A percentile compares a stretch with the other conserved stretches of the same genome.
Evolutionary conservation across 2,329 filamentous ascomycete species (phyloP).

Genomic region (Metarhizium album): DNA sequence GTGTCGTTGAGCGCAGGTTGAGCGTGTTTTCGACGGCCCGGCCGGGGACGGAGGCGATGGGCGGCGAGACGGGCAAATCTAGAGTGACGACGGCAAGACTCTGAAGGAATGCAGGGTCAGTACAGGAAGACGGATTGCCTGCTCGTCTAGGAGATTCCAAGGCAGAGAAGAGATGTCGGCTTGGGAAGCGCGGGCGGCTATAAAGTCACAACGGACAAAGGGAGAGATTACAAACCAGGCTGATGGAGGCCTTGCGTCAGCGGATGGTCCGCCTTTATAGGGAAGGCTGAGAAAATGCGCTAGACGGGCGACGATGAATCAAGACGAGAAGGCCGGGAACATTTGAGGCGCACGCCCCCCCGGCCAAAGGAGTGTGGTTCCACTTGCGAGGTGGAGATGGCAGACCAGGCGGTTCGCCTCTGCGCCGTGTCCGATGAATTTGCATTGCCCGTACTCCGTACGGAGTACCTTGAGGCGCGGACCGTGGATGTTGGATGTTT

Average conservation of each 20-base stretch:
- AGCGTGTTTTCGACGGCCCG: neutral
- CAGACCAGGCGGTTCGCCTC: constrained; percentile 5
- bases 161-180: neutral
- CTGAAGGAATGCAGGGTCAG: neutral
- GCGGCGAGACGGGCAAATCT: too few species aligned
- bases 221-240: constrained; percentile 4
- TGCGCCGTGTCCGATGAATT: too few species aligned
- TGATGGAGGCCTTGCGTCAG: constrained; percentile 5
- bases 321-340: neutral
- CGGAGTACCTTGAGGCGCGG: neutral
- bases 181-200: neutral
- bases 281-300: constrained; percentile 2
- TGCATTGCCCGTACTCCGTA: too few species aligned
- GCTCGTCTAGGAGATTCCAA: constrained; percentile 7
- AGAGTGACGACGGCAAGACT: neutral
- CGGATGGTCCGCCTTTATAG: constrained; percentile 8
- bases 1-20: neutral
- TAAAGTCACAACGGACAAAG: neutral
- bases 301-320: constrained; percentile 5
- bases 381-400: constrained; percentile 4
- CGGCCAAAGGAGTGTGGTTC: neutral
- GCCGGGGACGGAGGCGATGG: neutral
- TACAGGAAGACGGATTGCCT: neutral
- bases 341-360: neutral
- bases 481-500: neutral